Conservation (phyloP, 2,329 filamentous ascomycete genomes). For the Kalmusia sp. region DNA sequence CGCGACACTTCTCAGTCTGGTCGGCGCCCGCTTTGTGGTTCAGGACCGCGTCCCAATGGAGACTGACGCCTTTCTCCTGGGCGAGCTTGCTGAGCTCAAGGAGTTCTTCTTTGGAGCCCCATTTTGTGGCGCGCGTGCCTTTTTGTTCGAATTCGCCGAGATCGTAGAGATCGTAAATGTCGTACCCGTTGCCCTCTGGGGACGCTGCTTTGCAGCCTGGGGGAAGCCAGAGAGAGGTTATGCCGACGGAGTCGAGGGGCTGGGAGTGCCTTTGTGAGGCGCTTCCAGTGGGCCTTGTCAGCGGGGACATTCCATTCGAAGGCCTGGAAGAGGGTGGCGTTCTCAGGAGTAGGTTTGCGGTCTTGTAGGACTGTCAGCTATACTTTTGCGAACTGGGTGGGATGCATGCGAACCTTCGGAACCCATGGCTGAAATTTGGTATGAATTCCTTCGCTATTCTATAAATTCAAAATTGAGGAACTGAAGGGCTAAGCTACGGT, state of each 20-base stretch:
- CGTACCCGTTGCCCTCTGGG: conserved; percentile 67
- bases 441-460: not conserved
- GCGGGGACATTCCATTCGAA: conserved; percentile 77
- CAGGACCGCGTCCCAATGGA: conserved; percentile 75
- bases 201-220: conserved; percentile 73
- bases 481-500: not conserved
- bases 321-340: conserved; percentile 66
- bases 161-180: conserved; percentile 72
- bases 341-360: conserved; percentile 39
- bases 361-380: conserved; percentile 26
- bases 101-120: conserved; percentile 70
- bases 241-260: conserved; percentile 65
- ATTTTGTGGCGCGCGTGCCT: conserved; percentile 68
- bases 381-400: not conserved
- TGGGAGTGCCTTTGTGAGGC: conserved; percentile 61
- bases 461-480: not conserved
- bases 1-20: conserved; percentile 66
- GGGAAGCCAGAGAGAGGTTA: conserved; percentile 67
- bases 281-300: conserved; percentile 66
- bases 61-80: conserved; percentile 59
- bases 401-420: conserved; percentile 32
- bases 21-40: conserved; percentile 77
- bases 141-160: conserved; percentile 78
- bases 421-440: conserved; percentile 23
- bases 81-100: conserved; percentile 60